Percentiles rank a stretch among this genome's conserved stretches.
These are phyloP conservation scores for Neonectria neomacrospora DNA, from an alignment of 2,329 filamentous ascomycete genomes.

Conservation along the genomic window DNA sequence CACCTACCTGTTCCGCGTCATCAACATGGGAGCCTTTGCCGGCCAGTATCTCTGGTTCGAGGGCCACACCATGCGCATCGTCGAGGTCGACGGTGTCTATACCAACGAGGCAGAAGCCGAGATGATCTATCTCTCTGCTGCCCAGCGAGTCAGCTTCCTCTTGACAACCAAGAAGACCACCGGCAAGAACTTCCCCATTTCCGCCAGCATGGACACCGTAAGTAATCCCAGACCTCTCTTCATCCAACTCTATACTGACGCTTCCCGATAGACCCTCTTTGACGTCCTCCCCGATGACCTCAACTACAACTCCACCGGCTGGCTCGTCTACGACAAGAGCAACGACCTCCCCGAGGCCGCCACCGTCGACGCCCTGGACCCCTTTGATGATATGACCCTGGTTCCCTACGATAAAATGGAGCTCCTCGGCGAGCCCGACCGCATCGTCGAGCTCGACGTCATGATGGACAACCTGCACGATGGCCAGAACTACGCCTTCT, in stretches of 20 bases:
- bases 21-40: slow-evolving; percentile 80
- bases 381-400: slow-evolving; percentile 80
- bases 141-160: slow-evolving; percentile 73
- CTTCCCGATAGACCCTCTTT: slow-evolving; percentile 67
- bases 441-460: slow-evolving; percentile 71
- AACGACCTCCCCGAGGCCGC: slow-evolving; percentile 62
- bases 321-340: slow-evolving; percentile 66
- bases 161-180: slow-evolving; percentile 72
- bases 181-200: slow-evolving; percentile 72
- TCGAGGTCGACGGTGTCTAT: slow-evolving; percentile 80
- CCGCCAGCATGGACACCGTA: slow-evolving; percentile 76
- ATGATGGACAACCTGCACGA: slow-evolving; percentile 71
- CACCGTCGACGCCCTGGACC: slow-evolving; percentile 68
- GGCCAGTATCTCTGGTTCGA: slow-evolving; percentile 75
- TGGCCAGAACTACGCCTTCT: slow-evolving; percentile 70
- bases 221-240: slow-evolving; percentile 27
- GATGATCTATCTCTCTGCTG: slow-evolving; percentile 73
- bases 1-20: slow-evolving; percentile 77
- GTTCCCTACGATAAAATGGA: slow-evolving; percentile 74
- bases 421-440: slow-evolving; percentile 71
- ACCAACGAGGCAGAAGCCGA: slow-evolving; percentile 68
- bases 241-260: not conserved
- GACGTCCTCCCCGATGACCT: slow-evolving; percentile 73
- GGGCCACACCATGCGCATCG: slow-evolving; percentile 73
- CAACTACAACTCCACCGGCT: slow-evolving; percentile 75